Evolutionary conservation across 2,329 filamentous ascomycete species (phyloP), one percentile per base, ranked within the genome.

Genomic region (Scedosporium aurantiacum): DNA sequence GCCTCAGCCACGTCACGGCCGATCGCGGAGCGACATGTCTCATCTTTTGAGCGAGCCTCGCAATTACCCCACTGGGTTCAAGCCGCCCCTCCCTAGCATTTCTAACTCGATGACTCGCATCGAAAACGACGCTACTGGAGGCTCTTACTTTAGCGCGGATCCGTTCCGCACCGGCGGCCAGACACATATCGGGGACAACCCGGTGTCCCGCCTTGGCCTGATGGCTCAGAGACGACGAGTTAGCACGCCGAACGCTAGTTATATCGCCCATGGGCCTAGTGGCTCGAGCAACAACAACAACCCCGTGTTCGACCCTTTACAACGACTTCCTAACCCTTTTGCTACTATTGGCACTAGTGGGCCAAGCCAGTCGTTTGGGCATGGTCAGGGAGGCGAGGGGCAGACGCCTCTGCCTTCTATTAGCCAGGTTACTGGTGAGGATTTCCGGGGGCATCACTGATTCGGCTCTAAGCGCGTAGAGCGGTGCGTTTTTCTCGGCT

Each of bases 21-120:
- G 60, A 25, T 61, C 60, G 52, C 18, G 54, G n/a, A 61, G 60
- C 32, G 60, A 61, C 32, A 47, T 60, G 27, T 41, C 58, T 18
- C 43, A 60, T 32, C 55, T 57, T 10, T 18, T 37, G 32, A 57
- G 55, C 23, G 50, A 54, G 23, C 50, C 50, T 27, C 50, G 50
- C 21, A 54, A 28, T 10, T 37, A 37, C 50, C 50, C 18, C 12
- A 23, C 23, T 5, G 21, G 23, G 2, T 54, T 54, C 23, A 54
- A 54, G 21, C 18, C 32, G 10, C 32, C 50, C 18, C 50, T 54
- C 7, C 50, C 50, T 3, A 28, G 50, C 50, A 54, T 54, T 23
- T 54, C 50, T 1, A 54, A 10, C 21, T 54, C 50, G 50, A 54
- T 54, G 12, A 10, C 4, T 14, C 50, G 50, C 10, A 54, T 27